Conservation (phyloP, 495 filamentous ascomycete species). For the Aspergillus diversus region DNA sequence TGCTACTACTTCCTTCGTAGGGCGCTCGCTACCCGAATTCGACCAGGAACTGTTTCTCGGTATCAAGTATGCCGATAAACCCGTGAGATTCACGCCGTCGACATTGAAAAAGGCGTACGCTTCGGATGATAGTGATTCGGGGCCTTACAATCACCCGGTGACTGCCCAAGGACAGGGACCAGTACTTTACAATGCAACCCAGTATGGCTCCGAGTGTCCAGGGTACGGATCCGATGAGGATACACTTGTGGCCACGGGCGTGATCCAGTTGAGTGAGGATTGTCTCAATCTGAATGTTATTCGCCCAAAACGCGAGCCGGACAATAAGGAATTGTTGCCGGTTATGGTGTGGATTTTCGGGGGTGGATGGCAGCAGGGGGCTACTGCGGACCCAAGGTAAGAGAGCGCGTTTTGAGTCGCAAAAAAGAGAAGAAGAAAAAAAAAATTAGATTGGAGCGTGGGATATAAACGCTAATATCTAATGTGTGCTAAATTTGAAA, state of each 20-base stretch:
- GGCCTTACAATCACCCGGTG: conserved; percentile 14
- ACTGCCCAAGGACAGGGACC: neutral
- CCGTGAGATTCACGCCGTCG: conserved; percentile 35
- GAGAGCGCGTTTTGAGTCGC: conserved; percentile 15
- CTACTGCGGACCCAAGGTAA: conserved; percentile 42
- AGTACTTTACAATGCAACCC: conserved; percentile 38
- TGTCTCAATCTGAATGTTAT: conserved; percentile 69
- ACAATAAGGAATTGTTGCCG: conserved; percentile 54
- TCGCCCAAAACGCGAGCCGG: conserved; percentile 53
- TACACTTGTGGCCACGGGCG: conserved; percentile 27
- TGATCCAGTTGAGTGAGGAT: conserved; percentile 54
- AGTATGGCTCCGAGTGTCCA: conserved; percentile 44
- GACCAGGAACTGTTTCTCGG: conserved; percentile 40
- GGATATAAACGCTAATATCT: neutral
- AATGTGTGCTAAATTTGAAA: neutral
- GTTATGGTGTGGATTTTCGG: conserved; percentile 72
- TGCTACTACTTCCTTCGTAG: conserved; percentile 28
- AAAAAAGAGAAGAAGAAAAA: too few species aligned
- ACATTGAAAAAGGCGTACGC: conserved; percentile 31
- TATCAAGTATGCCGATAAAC: conserved; percentile 41
- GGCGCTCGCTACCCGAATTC: conserved; percentile 36
- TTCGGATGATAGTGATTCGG: conserved; percentile 30
- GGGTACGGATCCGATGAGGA: conserved; percentile 40
- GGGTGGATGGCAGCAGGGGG: conserved; percentile 54
- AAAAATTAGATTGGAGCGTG: too few species aligned